phyloP scores from a whole-genome alignment of 2,329 filamentous ascomycete genomes.

The Xylariaceae sp. region DNA sequence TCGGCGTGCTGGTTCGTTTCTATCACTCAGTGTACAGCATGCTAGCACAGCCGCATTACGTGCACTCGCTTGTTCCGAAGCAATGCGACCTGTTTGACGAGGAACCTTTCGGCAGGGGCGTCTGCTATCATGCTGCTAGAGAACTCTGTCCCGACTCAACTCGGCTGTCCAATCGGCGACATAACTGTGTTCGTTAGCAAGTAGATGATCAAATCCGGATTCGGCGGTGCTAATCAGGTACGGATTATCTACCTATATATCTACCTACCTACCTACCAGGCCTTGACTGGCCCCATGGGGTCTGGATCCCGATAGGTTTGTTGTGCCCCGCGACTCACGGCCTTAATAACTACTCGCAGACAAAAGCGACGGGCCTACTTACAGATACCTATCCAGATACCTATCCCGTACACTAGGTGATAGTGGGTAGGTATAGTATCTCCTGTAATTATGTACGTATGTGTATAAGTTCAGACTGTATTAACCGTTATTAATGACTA shows the following conservation, averaged over 20 bases:
- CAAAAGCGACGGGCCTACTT: neutral
- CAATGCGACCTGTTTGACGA: constrained; percentile 1
- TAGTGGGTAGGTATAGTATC: neutral
- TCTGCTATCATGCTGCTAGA: neutral
- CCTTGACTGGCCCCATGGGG: neutral
- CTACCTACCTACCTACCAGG: neutral
- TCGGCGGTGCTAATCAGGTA: constrained; percentile 13
- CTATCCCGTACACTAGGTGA: neutral
- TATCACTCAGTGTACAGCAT: neutral
- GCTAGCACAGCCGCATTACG: neutral
- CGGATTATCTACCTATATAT: neutral
- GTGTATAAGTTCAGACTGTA: neutral
- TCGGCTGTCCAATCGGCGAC: constrained; percentile 4
- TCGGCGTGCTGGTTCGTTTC: neutral
- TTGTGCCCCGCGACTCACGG: constrained; percentile 3
- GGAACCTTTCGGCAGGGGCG: neutral
- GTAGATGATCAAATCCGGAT: constrained; percentile 4
- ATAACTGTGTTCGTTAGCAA: neutral
- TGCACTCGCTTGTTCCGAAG: constrained; percentile 1
- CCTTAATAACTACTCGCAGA: constrained; percentile 1
- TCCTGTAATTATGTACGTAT: neutral
- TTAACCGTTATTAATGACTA: neutral
- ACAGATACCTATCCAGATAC: neutral
- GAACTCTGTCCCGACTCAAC: neutral
- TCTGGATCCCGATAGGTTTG: constrained; percentile 11